Base-by-base conservation (phyloP, 805 yeast species). In the Zygotorulaspora florentina region DNA sequence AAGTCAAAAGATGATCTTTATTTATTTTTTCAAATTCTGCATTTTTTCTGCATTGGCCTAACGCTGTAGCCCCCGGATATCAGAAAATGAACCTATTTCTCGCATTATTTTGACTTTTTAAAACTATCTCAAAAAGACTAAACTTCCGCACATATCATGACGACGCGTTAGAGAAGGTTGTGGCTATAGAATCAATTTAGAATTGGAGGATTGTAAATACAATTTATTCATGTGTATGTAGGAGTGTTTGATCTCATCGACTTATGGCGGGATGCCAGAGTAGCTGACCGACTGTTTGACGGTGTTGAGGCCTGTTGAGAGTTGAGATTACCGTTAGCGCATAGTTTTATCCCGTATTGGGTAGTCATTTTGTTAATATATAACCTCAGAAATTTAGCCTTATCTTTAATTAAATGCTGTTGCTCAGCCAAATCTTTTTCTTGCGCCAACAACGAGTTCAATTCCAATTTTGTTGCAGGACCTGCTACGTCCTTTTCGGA, bases 401-500 rank as follows among this genome's bases (percentile, higher is more conserved):
- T 53, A 9, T 47, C 48, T 20, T 47, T 52, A 11, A 46, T 34
- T 7, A 42, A 45, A 2, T 48, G 46, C 15, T 58, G 45, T 17
- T 53, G 52, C 7, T 35, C 31, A n/a, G 46, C 36, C 16, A 60
- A 45, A 7, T 31, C 34, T 10, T 35, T 18, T 31, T 57, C 56
- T 23, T 50, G 38, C 11, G 40, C 45, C 11, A 38, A 20, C 8
- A 50, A 35, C 12, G 50, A 33, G 12, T 44, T 41, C 2, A 44
- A 25, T 35, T 64, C 54, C 27, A 71, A 55, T 26, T 58, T 58
- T 23, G 55, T 48, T 30, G 69, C 71, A 4, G 67, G 61, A 1
- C 74, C 76, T 1, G 62, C 57, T 4, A 67, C 48, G 26, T 65
- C 65, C 8, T 52, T 50, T 17, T 58, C 52, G 18, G 74, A 42